Base-by-base conservation (phyloP, 2,329 filamentous ascomycete species). In the Trichoderma sp. region DNA sequence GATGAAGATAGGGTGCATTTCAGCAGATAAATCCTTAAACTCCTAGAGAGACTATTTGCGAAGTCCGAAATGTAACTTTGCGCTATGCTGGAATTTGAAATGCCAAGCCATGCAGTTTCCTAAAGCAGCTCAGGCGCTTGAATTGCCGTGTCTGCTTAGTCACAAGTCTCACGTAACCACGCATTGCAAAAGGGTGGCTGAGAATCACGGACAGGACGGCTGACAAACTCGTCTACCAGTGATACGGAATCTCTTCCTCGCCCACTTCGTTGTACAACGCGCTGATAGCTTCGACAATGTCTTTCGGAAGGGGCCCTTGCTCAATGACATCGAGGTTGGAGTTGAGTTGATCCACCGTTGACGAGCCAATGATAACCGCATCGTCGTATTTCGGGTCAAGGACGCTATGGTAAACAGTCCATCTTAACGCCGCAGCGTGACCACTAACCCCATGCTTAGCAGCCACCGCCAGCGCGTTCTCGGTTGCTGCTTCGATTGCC, bases 261-360 rank as follows among this genome's bases (percentile, higher is more conserved):
- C 58, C 58, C 33, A 63, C 59, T 21, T 62, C 29, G 2, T 27
- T 49, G 21, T 68, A 63, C 35, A 69, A 14, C 2, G 35, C 53
- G 21, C n/a, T 31, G 19, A 69, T 6, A 35, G 67, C 67, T 13
- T 60, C 21, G 6, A 60, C 83, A 13, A 94, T 88, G 52, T 92
- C 91, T 3, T 91, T 86, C 0, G 91, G 91, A 68, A 95, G 78
- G 0, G 91, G 91, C 0, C 91, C 89, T 83, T 84, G 83, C 74
- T 86, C 83, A 5, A 88, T 73, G 57, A 80, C 78, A 40, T 81
- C 78, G 61, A 88, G 72, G 68, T 88, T 88, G 66, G 80, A 76
- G 70, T 83, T 80, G 31, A 88, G 77, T 75, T 88, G 85, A 52
- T 81, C 78, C 35, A 81, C 71, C 64, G 79, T 84, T 61, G 82